Evolutionary conservation across 2,329 filamentous ascomycete genomes (phyloP), one percentile per base, ranked within the genome.

Genomic region (Knufia fluminis): DNA sequence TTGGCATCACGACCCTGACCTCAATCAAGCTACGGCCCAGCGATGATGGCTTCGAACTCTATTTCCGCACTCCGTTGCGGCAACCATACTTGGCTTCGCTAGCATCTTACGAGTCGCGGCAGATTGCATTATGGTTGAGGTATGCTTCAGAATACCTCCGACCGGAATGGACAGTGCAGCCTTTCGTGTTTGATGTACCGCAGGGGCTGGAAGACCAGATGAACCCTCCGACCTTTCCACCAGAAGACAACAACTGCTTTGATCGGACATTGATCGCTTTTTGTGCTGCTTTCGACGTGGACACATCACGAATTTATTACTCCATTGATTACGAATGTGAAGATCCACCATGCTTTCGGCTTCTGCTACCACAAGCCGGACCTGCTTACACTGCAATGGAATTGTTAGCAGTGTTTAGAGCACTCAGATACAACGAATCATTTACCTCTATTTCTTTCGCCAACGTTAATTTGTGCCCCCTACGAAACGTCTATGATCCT

Each of bases 251-350:
- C 49, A 46, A 69, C 50, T 76, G 71, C 58, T 77, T 86, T 58
- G 80, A 85, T 56, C 73, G 81, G 28, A 86, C 82, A 1, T 64
- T 86, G 26, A 78, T 78, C 42, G 83, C 82, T 28, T 86, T 85
- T 60, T 85, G 82, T 60, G 72, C 82, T 36, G 81, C 80, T 17
- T 86, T 85, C 61, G 76, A 79, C 51, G 70, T 84, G 19, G 80
- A 84, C 57, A 79, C 82, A 2, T 76, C 76, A 10, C 83, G 82
- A 49, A 82, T 86, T 43, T 73, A 76, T 46, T 85, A 84, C 59
- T 72, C 72, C 4, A 75, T 83, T 49, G 74, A 80, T 58, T 72
- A 75, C 57, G 66, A 76, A 49, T 78, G 75, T 53, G 82, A 86
- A 61, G 82, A 86, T 66, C 76, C 74, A 24, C 83, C 83, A 3